Conservation (phyloP, 768 basidiomycete genomes). For the Pleurotus tuoliensis region DNA sequence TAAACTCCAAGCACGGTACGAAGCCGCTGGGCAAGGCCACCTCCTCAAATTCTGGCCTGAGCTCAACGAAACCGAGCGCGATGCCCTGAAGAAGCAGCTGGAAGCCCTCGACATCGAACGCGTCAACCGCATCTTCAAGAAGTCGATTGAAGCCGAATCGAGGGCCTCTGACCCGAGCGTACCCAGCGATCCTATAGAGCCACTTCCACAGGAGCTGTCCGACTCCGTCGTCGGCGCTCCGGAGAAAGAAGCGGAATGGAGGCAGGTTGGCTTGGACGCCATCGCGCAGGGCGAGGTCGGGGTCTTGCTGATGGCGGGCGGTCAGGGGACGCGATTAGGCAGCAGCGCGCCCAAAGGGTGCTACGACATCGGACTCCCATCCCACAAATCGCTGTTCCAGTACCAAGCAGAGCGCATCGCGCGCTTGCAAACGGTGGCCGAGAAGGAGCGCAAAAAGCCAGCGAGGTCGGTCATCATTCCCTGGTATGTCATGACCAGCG, state of each 20-base stretch:
- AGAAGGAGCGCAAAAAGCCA: conserved; percentile 45
- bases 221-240: conserved; percentile 52
- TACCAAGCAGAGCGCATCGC: conserved; percentile 96
- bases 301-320: conserved; percentile 97
- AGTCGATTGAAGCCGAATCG: conserved; percentile 64
- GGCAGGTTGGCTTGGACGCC: conserved; percentile 72
- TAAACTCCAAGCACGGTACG: conserved; percentile 58
- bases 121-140: conserved; percentile 84
- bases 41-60: conserved; percentile 84
- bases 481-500: conserved; percentile 99
- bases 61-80: conserved; percentile 62
- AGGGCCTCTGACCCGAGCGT: conserved; percentile 28
- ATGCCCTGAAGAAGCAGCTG: conserved; percentile 66
- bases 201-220: conserved; percentile 74
- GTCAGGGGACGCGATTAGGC: conserved; percentile 93
- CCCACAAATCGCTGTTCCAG: conserved; percentile 92
- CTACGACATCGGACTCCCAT: conserved; percentile 94
- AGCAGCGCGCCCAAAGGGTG: conserved; percentile 94
- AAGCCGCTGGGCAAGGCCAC: conserved; percentile 82
- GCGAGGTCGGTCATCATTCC: conserved; percentile 70
- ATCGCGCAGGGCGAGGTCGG: conserved; percentile 81
- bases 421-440: conserved; percentile 76
- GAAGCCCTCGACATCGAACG: conserved; percentile 80
- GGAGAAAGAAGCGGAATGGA: conserved; percentile 68
- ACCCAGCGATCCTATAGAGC: conserved; percentile 55